Evolutionary conservation across 2,329 filamentous ascomycete genomes (phyloP).

Genomic region (Chaetomiaceae sp.): DNA sequence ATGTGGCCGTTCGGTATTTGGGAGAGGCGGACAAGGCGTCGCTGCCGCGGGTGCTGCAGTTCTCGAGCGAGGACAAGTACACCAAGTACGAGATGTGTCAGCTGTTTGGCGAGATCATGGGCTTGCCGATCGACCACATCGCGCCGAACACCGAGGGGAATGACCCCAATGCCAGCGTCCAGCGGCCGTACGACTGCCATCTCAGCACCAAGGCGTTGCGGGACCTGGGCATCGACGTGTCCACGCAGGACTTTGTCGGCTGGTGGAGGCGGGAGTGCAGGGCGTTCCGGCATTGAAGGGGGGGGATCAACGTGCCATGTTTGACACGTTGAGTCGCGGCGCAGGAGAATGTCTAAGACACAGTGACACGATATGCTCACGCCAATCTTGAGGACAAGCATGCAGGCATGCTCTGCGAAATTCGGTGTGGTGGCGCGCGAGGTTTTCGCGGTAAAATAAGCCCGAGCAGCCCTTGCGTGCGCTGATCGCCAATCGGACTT

Average conservation of each 20-base stretch:
- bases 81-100: slow-evolving; percentile 90
- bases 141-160: slow-evolving; percentile 66
- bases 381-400: background rate
- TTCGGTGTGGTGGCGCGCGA: slow-evolving; percentile 7
- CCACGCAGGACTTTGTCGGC: slow-evolving; percentile 66
- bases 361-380: background rate
- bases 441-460: background rate
- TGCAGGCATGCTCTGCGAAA: background rate
- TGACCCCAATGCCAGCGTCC: slow-evolving; percentile 64
- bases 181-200: slow-evolving; percentile 84
- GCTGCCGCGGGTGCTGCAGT: slow-evolving; percentile 71
- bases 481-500: background rate
- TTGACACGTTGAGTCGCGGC: background rate
- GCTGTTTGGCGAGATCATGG: slow-evolving; percentile 73
- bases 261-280: slow-evolving; percentile 72
- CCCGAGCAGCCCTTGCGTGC: slow-evolving; percentile 7
- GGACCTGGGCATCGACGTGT: slow-evolving; percentile 69
- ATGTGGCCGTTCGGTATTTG: slow-evolving; percentile 67
- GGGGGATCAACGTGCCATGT: background rate
- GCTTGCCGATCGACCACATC: slow-evolving; percentile 63
- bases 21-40: slow-evolving; percentile 40
- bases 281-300: slow-evolving; percentile 50
- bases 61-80: slow-evolving; percentile 78
- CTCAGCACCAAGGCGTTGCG: slow-evolving; percentile 70
- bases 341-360: slow-evolving; percentile 2